Percentiles rank a stretch among this genome's conserved stretches.
phyloP scores from a whole-genome alignment of 75 land plant genomes.

The Picea sitchensis region DNA sequence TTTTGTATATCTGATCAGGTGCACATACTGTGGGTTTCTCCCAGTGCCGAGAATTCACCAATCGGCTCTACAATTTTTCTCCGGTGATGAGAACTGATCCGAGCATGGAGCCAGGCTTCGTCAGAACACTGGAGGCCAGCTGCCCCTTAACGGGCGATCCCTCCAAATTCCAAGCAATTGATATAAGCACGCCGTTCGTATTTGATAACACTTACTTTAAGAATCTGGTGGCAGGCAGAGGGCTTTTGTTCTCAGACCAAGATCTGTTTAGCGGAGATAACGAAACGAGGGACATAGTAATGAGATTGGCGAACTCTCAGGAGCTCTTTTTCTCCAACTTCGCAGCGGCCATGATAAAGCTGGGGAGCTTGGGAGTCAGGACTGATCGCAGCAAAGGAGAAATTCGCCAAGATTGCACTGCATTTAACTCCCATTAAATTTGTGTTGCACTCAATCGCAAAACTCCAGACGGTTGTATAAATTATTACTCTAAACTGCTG shows the following conservation, averaged over 20 bases:
- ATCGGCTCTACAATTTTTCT: conserved; percentile 25
- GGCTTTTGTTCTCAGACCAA: conserved; percentile 24
- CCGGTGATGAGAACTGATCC: conserved; percentile 10
- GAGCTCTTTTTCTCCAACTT: conserved; percentile 10
- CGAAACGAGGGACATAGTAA: conserved; percentile 3
- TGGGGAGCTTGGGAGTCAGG: conserved; percentile 36
- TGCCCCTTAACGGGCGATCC: conserved; percentile 17
- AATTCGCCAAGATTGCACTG: conserved; percentile 48
- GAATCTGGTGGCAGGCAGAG: conserved; percentile 13
- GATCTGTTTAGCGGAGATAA: conserved; percentile 6
- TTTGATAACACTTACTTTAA: conserved; percentile 22
- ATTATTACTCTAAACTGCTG: no score
- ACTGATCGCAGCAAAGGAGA: conserved; percentile 35
- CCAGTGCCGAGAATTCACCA: conserved; percentile 11
- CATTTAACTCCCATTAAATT: conserved; percentile 17
- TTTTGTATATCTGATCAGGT: conserved; percentile 7
- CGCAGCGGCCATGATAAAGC: conserved; percentile 13
- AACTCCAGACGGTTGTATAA: no score
- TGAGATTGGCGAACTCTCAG: background rate
- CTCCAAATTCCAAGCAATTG: conserved; percentile 10
- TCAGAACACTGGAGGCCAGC: conserved; percentile 9
- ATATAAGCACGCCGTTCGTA: conserved; percentile 24
- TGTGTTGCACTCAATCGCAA: no score
- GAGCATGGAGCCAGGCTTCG: conserved; percentile 16
- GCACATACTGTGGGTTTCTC: conserved; percentile 25